Evolutionary conservation across 768 basidiomycete genomes (phyloP).

Genomic region (Phanerochaete sordida): DNA sequence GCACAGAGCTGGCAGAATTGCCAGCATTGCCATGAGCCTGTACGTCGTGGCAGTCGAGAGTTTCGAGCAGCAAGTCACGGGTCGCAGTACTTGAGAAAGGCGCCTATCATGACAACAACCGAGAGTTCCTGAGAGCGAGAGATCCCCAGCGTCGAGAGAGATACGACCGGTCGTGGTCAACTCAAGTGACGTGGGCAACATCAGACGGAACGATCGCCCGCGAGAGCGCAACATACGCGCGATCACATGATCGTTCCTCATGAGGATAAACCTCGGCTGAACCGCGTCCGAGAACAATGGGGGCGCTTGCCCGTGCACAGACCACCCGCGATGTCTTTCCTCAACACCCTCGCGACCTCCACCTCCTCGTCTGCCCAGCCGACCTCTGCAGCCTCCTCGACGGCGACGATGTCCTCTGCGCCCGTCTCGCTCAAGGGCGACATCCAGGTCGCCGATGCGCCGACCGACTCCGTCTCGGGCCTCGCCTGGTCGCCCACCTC

Average conservation of each 20-base stretch:
- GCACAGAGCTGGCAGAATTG: no score
- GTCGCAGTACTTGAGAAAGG: no score
- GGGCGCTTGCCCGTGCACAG: background rate
- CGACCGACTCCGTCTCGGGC: constrained; percentile 82
- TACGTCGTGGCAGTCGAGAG: no score
- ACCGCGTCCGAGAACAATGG: background rate
- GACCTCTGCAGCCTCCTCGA: background rate
- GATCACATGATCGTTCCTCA: background rate
- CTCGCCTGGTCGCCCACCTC: constrained; percentile 82
- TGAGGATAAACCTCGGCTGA: background rate
- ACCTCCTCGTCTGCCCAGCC: background rate
- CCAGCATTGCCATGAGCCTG: no score
- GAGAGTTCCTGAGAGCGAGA: no score
- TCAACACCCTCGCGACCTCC: background rate
- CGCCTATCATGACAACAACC: no score
- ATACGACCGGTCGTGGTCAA: no score
- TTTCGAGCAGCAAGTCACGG: no score
- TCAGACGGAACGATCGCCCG: no score
- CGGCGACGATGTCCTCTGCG: background rate
- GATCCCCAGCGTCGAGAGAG: no score
- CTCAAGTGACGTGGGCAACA: no score
- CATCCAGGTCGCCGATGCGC: constrained; percentile 77
- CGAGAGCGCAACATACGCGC: no score
- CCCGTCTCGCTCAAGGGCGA: constrained; percentile 33
- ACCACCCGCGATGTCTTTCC: background rate